These are phyloP conservation scores for Talaromyces proteolyticus DNA, from an alignment of 495 filamentous ascomycete genomes.

Conservation along the genomic window DNA sequence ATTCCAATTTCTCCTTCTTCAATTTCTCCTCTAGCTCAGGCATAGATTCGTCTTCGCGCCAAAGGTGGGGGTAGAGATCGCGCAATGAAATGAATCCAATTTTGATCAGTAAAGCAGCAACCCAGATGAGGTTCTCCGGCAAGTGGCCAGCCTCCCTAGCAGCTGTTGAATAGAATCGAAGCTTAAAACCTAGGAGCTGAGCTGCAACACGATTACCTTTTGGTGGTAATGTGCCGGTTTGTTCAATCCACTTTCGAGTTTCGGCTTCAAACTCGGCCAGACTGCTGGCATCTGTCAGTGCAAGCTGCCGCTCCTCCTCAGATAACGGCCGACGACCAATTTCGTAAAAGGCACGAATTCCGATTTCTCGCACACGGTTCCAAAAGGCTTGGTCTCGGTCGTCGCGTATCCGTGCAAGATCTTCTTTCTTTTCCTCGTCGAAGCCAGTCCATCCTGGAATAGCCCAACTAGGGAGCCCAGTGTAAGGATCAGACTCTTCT, in stretches of 20 bases:
- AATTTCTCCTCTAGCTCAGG: conserved; percentile 56
- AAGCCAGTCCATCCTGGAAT: conserved; percentile 58
- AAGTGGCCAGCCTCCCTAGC: conserved; percentile 66
- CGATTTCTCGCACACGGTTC: conserved; percentile 66
- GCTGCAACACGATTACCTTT: conserved; percentile 85
- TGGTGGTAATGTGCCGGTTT: conserved; percentile 75
- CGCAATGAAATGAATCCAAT: conserved; percentile 94
- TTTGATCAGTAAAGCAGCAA: conserved; percentile 90
- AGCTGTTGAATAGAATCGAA: conserved; percentile 82
- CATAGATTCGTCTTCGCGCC: conserved; percentile 82
- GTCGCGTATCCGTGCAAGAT: conserved; percentile 41
- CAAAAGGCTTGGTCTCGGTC: conserved; percentile 75
- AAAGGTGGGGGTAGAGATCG: conserved; percentile 90
- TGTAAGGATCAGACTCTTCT: conserved; percentile 28
- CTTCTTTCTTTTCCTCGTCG: conserved; percentile 59
- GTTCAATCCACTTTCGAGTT: conserved; percentile 64
- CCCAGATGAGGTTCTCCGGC: conserved; percentile 85
- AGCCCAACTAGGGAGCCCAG: conserved; percentile 76
- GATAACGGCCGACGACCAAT: conserved; percentile 57
- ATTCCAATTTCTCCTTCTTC: conserved; percentile 73
- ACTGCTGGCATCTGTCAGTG: conserved; percentile 35
- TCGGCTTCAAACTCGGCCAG: conserved; percentile 39
- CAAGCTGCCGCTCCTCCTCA: conserved; percentile 37
- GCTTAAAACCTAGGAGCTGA: conserved; percentile 93
- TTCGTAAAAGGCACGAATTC: conserved; percentile 84